Conservation (phyloP, 768 basidiomycete species). For the Boletus subparvulus region DNA sequence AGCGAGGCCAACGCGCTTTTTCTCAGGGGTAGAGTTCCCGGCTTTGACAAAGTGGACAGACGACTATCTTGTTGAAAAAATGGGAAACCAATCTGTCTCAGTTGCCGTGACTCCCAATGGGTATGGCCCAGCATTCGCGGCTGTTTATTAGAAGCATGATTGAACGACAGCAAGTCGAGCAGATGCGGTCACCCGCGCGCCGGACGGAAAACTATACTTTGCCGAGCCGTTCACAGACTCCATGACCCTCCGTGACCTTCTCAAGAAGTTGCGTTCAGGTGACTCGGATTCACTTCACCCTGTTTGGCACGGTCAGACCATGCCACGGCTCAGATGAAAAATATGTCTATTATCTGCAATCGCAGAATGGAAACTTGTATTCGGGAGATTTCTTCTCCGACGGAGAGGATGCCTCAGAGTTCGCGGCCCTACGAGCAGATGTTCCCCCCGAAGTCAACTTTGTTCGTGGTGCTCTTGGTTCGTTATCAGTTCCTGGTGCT, state of each 20-base stretch:
- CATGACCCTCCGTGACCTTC: slow-evolving; percentile 62
- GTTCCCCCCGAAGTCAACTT: slow-evolving; percentile 69
- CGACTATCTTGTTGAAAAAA: slow-evolving; percentile 54
- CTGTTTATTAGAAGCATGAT: slow-evolving; percentile 8
- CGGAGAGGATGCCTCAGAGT: slow-evolving; percentile 50
- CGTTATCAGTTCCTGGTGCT: slow-evolving; percentile 17
- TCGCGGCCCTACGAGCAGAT: slow-evolving; percentile 59
- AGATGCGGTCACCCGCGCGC: slow-evolving; percentile 62
- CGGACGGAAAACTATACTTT: slow-evolving; percentile 64
- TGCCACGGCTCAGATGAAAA: slow-evolving; percentile 11
- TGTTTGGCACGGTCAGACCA: neutral
- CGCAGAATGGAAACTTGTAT: slow-evolving; percentile 89
- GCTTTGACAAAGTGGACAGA: slow-evolving; percentile 60
- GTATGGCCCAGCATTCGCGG: slow-evolving; percentile 39
- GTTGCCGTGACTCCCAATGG: slow-evolving; percentile 85
- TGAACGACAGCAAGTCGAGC: slow-evolving; percentile 52
- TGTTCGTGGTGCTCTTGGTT: slow-evolving; percentile 80
- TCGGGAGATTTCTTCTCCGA: slow-evolving; percentile 42
- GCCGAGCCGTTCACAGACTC: slow-evolving; percentile 68
- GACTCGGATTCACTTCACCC: neutral
- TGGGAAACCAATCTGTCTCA: slow-evolving; percentile 57
- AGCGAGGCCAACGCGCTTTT: neutral
- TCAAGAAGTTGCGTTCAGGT: slow-evolving; percentile 44
- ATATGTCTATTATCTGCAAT: slow-evolving; percentile 74
- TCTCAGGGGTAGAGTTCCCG: slow-evolving; percentile 49